Evolutionary conservation across 768 basidiomycete genomes (phyloP).

Genomic region (Agrocybe chaxingu): DNA sequence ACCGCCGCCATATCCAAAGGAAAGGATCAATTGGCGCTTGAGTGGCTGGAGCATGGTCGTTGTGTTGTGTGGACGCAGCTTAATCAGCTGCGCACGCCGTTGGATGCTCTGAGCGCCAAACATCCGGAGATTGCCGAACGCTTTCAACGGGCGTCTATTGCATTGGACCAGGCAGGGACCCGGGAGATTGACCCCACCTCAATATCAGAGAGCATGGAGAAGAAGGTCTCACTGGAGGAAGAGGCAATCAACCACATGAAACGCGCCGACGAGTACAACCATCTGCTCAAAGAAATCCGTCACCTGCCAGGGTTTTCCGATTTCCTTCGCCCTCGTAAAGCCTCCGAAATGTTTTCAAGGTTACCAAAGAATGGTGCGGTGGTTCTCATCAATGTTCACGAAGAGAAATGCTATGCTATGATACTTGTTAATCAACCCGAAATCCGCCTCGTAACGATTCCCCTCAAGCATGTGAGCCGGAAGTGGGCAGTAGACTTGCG

Average conservation of each 20-base stretch:
- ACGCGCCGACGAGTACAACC: conserved; percentile 17
- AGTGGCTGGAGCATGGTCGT: conserved; percentile 30
- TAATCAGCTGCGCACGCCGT: conserved; percentile 18
- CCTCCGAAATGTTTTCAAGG: conserved; percentile 1
- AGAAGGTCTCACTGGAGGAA: conserved; percentile 12
- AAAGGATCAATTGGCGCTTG: conserved; percentile 12
- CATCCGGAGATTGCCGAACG: conserved; percentile 10
- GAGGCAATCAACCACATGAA: conserved; percentile 10
- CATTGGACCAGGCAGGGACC: conserved; percentile 8
- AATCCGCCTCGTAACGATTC: conserved; percentile 8
- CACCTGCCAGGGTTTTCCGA: conserved; percentile 14
- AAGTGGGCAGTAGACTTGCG: conserved; percentile 5
- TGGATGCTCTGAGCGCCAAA: conserved; percentile 13
- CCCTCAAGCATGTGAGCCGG: conserved; percentile 5
- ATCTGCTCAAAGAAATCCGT: conserved; percentile 10
- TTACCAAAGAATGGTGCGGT: conserved; percentile 14
- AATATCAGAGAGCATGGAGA: background rate
- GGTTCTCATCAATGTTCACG: conserved; percentile 17
- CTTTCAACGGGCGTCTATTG: conserved; percentile 8
- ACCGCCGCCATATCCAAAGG: too few relatives aligned
- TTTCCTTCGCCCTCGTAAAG: conserved; percentile 15
- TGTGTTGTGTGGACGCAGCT: conserved; percentile 26
- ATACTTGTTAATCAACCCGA: conserved; percentile 5
- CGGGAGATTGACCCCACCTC: background rate
- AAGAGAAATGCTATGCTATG: conserved; percentile 18